Evolutionary conservation across 805 yeast genomes (phyloP), one percentile per base, ranked within the genome.

Genomic region (Spathaspora passalidarum): DNA sequence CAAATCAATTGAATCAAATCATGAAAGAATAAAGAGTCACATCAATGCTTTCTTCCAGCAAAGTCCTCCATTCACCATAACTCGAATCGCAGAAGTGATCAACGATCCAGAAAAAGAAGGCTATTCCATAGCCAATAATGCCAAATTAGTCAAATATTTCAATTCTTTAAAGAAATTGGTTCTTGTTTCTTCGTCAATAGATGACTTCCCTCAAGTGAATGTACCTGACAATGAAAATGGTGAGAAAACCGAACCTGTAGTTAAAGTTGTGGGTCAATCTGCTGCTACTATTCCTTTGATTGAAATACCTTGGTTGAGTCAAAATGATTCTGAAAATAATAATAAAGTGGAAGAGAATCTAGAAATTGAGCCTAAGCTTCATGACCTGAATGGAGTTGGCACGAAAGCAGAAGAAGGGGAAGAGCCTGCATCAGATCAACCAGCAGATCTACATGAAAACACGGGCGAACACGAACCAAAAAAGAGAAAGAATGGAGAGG

Each of bases 41-140:
- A 68, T 54, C 14, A 38, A 47, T 2, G 38, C 17, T 6, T 47
- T 43, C 60, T 74, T 53, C 59, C 54, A 44, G 17, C 25, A 43
- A 5, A 11, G 38, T 55, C 73, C 66, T 6, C 84, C 84, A 1
- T 79, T 78, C 53, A 79, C 82, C 0, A 64, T 78, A 1, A 49
- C 67, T 10, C 52, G 84, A 44, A 54, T 79, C 1, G 68, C 79
- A 16, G 83, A 80, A 53, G 43, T 79, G 9, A 50, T 78, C 5
- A 45, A 57, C n/a, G 65, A 68, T 40, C 82, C 83, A 2, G 34
- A 38, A 7, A 22, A 29, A 7, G 63, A 67, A 32, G 66, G 66
- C 14, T 72, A 69, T 52, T 65, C 62, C 4, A 47, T 67, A 23
- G 32, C 29, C 37, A 60, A 62, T 16, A 56, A 61, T 4, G 54